Conservation (phyloP, 441 rosid species). For the Aleurites moluccanus region DNA sequence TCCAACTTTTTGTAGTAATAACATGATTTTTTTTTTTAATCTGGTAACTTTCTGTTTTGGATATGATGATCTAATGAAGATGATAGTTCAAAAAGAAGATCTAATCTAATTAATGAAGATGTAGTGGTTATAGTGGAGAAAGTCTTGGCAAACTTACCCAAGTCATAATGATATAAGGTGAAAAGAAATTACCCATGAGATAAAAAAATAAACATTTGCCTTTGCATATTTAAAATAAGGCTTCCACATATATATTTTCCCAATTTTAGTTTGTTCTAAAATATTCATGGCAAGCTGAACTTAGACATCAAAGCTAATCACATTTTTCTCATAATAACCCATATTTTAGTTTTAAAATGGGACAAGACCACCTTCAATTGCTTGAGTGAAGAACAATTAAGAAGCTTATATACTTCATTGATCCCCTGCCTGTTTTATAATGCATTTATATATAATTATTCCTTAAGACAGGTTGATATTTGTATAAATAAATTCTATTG, state of each 20-base stretch:
- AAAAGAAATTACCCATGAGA: background rate
- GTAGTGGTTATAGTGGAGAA: conserved; percentile 4
- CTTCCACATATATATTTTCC: background rate
- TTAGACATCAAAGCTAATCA: background rate
- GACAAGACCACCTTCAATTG: background rate
- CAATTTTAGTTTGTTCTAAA: background rate
- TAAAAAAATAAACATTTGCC: no score
- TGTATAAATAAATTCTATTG: background rate
- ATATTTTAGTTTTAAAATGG: background rate
- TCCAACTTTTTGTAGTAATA: conserved; percentile 27
- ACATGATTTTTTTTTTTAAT: background rate
- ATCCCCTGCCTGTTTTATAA: background rate
- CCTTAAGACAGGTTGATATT: background rate
- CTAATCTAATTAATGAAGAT: background rate
- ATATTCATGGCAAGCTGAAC: background rate
- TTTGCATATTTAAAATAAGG: no score
- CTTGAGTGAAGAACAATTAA: background rate
- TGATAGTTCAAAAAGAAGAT: background rate
- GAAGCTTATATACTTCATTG: background rate
- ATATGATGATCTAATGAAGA: background rate
- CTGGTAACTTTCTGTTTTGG: no score
- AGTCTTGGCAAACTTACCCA: background rate
- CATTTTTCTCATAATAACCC: background rate
- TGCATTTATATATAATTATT: background rate
- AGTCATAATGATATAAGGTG: background rate